Base-by-base conservation (phyloP, 2,329 filamentous ascomycete species). In the Albifimbria verrucaria region DNA sequence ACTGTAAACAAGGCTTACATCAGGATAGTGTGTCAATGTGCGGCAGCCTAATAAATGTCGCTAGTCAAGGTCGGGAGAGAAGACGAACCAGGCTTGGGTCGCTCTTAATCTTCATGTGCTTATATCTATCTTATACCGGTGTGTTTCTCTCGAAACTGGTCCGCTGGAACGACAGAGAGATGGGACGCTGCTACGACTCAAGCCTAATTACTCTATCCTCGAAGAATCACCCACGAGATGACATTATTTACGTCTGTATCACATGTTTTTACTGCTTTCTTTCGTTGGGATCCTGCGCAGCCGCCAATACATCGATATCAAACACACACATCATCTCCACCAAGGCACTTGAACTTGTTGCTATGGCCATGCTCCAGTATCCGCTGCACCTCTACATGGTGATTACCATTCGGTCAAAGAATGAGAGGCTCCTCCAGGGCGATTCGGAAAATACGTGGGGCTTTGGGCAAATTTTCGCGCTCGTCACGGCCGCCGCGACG, bases 381-480 rank as follows among this genome's bases (percentile, higher is more conserved):
- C 49, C 52, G n/a, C 22, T 54, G 3, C 52, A 51, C 45, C 36
- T 54, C 12, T 54, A 54, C 49, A 54, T 48, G 48, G 52, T 54
- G 17, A 51, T 54, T 28, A 48, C 52, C 3, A 11, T 54, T 26
- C 26, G 52, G 10, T 12, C 44, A 7, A 15, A 22, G 1, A 54
- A 54, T 20, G 48, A 54, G 25, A 15, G 17, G 17, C 43, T 22
- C 5, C 48, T 54, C 3, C 22, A 17, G 15, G 52, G 52, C 9
- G 48, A 48, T 24, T 51, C 52, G 11, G 52, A 54, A 23, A 51
- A 54, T 21, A 26, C 26, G 3, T 54, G 52, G 52, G 52, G 52
- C 2, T 51, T 54, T 41, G 52, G 52, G 7, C 52, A 54, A 24
- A 54, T 54, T 22, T 42, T 54, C n/a, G 52, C 52, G 12, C 36